Evolutionary conservation across 306 rosid genomes (phyloP).

Genomic region (Rubus idaeus): DNA sequence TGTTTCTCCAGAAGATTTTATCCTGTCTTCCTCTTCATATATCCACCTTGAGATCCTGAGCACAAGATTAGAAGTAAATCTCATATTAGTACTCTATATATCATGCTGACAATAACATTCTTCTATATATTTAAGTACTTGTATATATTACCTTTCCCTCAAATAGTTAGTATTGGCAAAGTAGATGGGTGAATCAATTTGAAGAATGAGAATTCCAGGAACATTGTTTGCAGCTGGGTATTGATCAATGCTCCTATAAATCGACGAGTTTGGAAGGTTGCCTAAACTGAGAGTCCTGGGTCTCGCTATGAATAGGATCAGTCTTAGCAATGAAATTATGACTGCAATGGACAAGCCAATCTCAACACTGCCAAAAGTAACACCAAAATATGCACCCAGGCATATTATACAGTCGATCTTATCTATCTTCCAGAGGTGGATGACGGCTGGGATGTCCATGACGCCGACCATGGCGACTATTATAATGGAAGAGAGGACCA

Average conservation of each 20-base stretch:
- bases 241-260: conserved; percentile 74
- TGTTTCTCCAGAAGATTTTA: conserved; percentile 36
- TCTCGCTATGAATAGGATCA: conserved; percentile 66
- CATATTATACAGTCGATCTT: conserved; percentile 42
- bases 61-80: not conserved
- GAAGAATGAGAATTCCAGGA: conserved; percentile 75
- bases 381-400: conserved; percentile 39
- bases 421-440: conserved; percentile 55
- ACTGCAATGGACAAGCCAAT: conserved; percentile 46
- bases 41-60: conserved; percentile 47
- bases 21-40: conserved; percentile 42
- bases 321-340: conserved; percentile 50
- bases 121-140: not conserved
- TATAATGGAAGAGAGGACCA: conserved; percentile 49
- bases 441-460: conserved; percentile 37
- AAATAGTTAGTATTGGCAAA: conserved; percentile 81
- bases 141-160: conserved; percentile 61
- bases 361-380: conserved; percentile 44
- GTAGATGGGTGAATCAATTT: conserved; percentile 74
- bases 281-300: conserved; percentile 71
- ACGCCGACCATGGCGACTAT: conserved; percentile 46
- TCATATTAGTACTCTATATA: not conserved
- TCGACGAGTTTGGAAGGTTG: conserved; percentile 62
- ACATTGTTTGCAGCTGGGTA: conserved; percentile 62
- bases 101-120: not conserved